Base-by-base conservation (phyloP, 495 filamentous ascomycete genomes). In the Achaetomiella virescens region DNA sequence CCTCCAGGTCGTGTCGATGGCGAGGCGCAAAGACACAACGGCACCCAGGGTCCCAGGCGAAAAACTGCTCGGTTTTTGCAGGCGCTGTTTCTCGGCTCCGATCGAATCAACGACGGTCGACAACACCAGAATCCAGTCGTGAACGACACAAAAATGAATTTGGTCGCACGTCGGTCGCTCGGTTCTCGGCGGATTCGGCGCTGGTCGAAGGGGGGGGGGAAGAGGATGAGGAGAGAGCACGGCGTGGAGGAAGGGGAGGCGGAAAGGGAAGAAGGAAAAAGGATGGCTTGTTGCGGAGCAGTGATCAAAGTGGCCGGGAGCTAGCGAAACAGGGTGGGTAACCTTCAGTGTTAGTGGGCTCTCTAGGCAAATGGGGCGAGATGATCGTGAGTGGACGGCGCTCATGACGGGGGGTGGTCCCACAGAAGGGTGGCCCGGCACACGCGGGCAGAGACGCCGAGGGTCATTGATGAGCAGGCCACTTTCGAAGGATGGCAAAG, bases 81-180 rank as follows among this genome's bases (percentile, higher is more conserved):
- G 48, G 45, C 52, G 37, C 48, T 47, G 52, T 53, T 35, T 53
- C 37, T 31, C 35, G 48, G 48, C 41, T 51, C 53, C 49, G 54
- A 46, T 59, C 64, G 57, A 65, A 49, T 49, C 54, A 63, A 58
- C 48, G 61, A 63, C 59, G 55, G 61, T 54, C 50, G 54, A 61
- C 46, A 33, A 45, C 52, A 64, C 52, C 63, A 54, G 62, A 68
- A 71, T 64, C 61, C 65, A 52, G 51, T 55, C 51, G 54, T 58
- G 62, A 68, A 70, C 69, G 62, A 70, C 67, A 55, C 69, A 71
- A 71, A 71, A 71, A 42, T 62, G 65, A 71, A 71, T 71, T 67
- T 71, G 69, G 69, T 61, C 69, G 67, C 56, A 61, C 61, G 67
- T 70, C 64, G 57, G 58, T 62, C 57, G 57, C 52, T 62, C 57